Base-by-base conservation (phyloP, 2,329 filamentous ascomycete species). In the Metarhizium brunneum region DNA sequence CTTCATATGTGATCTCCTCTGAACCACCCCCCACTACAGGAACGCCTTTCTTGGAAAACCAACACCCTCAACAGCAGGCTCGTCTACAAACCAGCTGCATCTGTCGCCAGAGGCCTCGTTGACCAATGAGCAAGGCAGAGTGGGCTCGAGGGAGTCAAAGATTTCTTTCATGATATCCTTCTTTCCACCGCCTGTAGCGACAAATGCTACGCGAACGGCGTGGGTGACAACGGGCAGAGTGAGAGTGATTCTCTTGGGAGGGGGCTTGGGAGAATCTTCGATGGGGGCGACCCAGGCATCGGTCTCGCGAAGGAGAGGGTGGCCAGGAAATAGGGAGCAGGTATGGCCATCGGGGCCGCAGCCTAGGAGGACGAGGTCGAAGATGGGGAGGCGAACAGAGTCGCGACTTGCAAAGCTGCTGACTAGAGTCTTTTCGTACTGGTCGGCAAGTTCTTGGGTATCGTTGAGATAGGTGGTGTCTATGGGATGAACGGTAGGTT, bases 271-370 rank as follows among this genome's bases (percentile, higher is more conserved):
- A 47, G 90, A 95, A 76, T 97, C 90, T 66, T 87, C 85, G 67
- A 96, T 95, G 49, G 90, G 83, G 14, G 92, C 87, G 47, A 97
- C 90, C 94, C 94, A 99, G 54, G 92, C 90, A 65, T 85, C 86
- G 40, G 83, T 83, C 76, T 97, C 92, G 61, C 91, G 85, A 62
- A 97, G 81, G 54, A 97, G 81, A 57, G 86, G 82, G 69, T 96
- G 92, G 55, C 87, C 87, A 5, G 94, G 94, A 78, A 99, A 99
- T 53, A 99, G 78, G 64, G 88, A 94, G 84, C 94, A 97, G 38
- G 94, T 97, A 76, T 99, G 94, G 53, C 94, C 94, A 71, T 97
- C 94, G 14, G 94, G 92, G 0, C 94, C 94, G 69, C 90, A 95
- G 65, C 94, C 94, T 47, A 99, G 84, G 47, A 99, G 83, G 55